phyloP scores from a whole-genome alignment of 78 protist species.

The Speleostelium caveatum region DNA sequence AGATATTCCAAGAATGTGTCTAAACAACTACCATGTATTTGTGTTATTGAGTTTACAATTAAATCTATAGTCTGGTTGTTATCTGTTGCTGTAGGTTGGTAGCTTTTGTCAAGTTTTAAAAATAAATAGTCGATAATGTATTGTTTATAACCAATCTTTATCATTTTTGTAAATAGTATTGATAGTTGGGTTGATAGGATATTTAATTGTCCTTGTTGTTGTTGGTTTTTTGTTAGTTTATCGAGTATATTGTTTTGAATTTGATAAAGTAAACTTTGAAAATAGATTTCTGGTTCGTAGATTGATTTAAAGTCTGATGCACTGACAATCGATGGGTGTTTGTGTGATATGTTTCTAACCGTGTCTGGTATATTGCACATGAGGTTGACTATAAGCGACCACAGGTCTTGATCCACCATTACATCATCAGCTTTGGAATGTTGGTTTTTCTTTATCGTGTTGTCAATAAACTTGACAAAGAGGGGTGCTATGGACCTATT shows the following conservation, averaged over 20 bases:
- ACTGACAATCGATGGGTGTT: neutral
- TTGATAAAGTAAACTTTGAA: neutral
- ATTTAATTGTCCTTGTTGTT: neutral
- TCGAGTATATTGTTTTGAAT: too few species aligned
- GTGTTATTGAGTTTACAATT: neutral
- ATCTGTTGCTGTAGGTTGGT: neutral
- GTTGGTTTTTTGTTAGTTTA: neutral
- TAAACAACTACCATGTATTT: conserved; percentile 29
- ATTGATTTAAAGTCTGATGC: too few species aligned
- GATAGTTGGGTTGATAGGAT: conserved; percentile 3
- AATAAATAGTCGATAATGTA: conserved; percentile 9
- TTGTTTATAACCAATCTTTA: conserved; percentile 30
- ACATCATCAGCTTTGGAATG: neutral
- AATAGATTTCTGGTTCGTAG: neutral
- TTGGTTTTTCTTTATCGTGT: neutral
- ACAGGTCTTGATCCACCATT: neutral
- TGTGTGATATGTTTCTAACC: conserved; percentile 9
- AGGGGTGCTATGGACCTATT: neutral
- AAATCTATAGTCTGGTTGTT: neutral
- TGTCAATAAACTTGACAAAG: conserved; percentile 1
- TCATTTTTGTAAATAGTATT: conserved; percentile 22
- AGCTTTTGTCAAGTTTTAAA: neutral
- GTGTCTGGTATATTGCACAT: conserved; percentile 39
- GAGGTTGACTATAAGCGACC: neutral
- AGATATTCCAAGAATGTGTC: conserved; percentile 22